These are phyloP conservation scores for Phaeotremella skinneri DNA, from an alignment of 768 basidiomycete genomes.

Conservation along the genomic window DNA sequence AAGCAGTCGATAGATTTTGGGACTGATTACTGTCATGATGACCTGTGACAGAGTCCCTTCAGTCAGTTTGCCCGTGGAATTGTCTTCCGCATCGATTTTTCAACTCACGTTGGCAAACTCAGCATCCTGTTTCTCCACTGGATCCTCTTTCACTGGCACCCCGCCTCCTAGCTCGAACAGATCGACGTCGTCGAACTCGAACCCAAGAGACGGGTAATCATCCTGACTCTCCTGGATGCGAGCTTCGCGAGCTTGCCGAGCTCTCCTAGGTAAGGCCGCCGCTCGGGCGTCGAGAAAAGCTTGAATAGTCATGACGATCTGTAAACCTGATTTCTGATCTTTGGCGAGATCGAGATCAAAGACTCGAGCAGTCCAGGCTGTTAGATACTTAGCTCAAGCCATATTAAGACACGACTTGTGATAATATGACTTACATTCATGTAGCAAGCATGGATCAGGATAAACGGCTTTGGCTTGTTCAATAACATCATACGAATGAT, in stretches of 20 bases:
- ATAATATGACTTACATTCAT: constrained; percentile 56
- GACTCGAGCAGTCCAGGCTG: constrained; percentile 63
- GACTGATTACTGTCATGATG: constrained; percentile 57
- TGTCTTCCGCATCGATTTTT: neutral
- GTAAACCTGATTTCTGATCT: constrained; percentile 58
- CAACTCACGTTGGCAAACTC: constrained; percentile 58
- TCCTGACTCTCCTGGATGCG: constrained; percentile 67
- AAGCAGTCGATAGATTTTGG: constrained; percentile 61
- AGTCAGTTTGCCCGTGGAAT: neutral
- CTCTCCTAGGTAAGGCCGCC: constrained; percentile 55
- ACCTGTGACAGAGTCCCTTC: constrained; percentile 52
- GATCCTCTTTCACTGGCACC: constrained; percentile 43
- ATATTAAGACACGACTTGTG: neutral
- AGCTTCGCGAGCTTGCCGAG: constrained; percentile 43
- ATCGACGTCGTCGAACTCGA: constrained; percentile 64
- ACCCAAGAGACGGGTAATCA: constrained; percentile 62
- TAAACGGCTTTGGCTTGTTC: constrained; percentile 53
- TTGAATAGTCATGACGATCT: constrained; percentile 62
- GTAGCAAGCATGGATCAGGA: constrained; percentile 64
- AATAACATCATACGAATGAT: constrained; percentile 48
- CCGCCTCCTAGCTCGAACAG: constrained; percentile 61
- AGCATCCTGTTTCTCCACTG: constrained; percentile 55
- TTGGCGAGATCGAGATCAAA: constrained; percentile 56
- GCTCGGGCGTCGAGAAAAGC: constrained; percentile 63
- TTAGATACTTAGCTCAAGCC: constrained; percentile 6